phyloP scores from a whole-genome alignment of 2,329 filamentous ascomycete genomes.

The Gremmenia infestans region DNA sequence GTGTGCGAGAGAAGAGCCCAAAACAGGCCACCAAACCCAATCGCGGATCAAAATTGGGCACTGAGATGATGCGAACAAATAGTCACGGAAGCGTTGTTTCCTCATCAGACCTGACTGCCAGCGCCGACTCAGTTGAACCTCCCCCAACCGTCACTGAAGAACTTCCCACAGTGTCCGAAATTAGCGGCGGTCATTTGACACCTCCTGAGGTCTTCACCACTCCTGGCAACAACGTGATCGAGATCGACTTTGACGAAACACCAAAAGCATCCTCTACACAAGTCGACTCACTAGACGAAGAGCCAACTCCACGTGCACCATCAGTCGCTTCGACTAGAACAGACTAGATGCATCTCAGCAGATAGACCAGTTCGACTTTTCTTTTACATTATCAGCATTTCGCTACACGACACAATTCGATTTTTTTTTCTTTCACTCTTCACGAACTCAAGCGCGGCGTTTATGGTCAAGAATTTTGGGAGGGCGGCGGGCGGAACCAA shows the following conservation, averaged over 20 bases:
- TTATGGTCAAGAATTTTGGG: not conserved
- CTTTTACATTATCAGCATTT: not conserved
- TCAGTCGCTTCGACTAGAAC: slow-evolving; percentile 14
- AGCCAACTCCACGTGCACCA: slow-evolving; percentile 27
- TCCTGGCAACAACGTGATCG: slow-evolving; percentile 16
- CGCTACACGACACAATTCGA: not conserved
- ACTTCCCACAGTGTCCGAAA: slow-evolving; percentile 20
- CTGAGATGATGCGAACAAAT: slow-evolving; percentile 97
- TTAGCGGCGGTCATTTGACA: slow-evolving; percentile 23
- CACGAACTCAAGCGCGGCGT: slow-evolving; percentile 10
- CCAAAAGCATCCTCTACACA: slow-evolving; percentile 21
- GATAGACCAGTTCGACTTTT: not conserved
- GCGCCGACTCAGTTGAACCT: slow-evolving; percentile 21
- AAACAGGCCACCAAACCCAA: slow-evolving; percentile 52
- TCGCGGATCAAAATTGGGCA: slow-evolving; percentile 82
- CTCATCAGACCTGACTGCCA: slow-evolving; percentile 23
- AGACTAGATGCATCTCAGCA: slow-evolving; percentile 11
- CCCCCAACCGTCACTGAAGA: slow-evolving; percentile 28
- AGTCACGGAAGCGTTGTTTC: slow-evolving; percentile 73
- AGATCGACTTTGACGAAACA: slow-evolving; percentile 27
- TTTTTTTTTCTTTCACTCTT: slow-evolving; percentile 1
- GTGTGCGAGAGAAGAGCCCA: slow-evolving; percentile 36
- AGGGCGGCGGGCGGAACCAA: not conserved
- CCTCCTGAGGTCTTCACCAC: slow-evolving; percentile 25
- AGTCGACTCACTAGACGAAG: slow-evolving; percentile 21